Percentiles rank a stretch among this genome's conserved stretches.
These are phyloP conservation scores for Physcia stellaris DNA, from an alignment of 495 filamentous ascomycete genomes.

Conservation along the genomic window DNA sequence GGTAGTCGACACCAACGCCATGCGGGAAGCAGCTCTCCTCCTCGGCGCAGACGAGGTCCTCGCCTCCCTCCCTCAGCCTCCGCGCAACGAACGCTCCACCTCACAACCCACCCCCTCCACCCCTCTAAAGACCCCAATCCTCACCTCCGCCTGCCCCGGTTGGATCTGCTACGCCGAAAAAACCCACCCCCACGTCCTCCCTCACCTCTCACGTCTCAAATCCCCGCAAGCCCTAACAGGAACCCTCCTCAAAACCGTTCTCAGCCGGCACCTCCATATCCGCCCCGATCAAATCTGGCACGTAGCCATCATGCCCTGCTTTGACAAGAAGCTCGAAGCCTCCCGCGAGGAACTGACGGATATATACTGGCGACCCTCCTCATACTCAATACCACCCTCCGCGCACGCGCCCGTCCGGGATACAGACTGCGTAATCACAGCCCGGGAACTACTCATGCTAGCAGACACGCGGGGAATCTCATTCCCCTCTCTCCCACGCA, in stretches of 20 bases:
- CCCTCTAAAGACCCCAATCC: conserved; percentile 52
- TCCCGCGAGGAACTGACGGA: conserved; percentile 86
- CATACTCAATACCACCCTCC: conserved; percentile 1
- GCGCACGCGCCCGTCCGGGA: conserved; percentile 50
- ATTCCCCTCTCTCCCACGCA: conserved; percentile 54
- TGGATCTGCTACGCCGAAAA: conserved; percentile 99
- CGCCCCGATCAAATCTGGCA: conserved; percentile 80
- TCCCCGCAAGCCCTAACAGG: conserved; percentile 88
- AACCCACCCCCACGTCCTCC: conserved; percentile 83
- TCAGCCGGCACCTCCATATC: conserved; percentile 57
- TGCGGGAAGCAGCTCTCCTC: conserved; percentile 63
- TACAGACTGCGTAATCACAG: conserved; percentile 95
- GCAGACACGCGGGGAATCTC: conserved; percentile 63
- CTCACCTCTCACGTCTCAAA: conserved; percentile 81
- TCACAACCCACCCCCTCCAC: conserved; percentile 10
- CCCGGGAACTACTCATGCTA: conserved; percentile 79
- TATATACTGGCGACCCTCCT: conserved; percentile 44
- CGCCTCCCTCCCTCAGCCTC: conserved; percentile 22
- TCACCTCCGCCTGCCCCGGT: conserved; percentile 86
- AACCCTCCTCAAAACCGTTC: conserved; percentile 71
- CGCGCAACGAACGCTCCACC: conserved; percentile 1
- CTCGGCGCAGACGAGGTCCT: conserved; percentile 69
- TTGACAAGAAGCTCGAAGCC: conserved; percentile 97
- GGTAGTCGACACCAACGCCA: conserved; percentile 74
- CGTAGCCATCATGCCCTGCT: conserved; percentile 91